These are phyloP conservation scores for Allantophomopsis lycopodina DNA, from an alignment of 2,329 filamentous ascomycete species.

Conservation along the genomic window DNA sequence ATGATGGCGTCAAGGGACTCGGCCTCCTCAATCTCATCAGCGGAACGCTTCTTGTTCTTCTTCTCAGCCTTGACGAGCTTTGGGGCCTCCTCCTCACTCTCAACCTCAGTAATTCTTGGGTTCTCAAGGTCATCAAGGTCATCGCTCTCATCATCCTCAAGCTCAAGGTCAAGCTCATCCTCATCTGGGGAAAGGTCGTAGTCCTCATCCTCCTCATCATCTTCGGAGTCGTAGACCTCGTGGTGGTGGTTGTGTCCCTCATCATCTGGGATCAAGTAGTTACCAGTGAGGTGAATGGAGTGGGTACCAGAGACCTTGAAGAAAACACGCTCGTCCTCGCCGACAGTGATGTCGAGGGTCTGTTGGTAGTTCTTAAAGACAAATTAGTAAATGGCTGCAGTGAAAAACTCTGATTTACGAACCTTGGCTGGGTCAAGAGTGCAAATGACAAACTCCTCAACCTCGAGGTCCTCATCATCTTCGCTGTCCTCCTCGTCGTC, in stretches of 20 bases:
- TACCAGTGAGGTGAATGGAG: constrained; percentile 84
- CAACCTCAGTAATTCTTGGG: constrained; percentile 73
- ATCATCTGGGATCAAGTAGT: constrained; percentile 70
- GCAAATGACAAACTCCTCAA: constrained; percentile 89
- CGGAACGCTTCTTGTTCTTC: constrained; percentile 85
- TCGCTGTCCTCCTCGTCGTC: constrained; percentile 43
- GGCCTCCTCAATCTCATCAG: constrained; percentile 52
- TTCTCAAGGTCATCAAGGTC: constrained; percentile 67
- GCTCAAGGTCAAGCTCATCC: constrained; percentile 52
- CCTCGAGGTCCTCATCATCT: constrained; percentile 46
- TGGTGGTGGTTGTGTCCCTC: constrained; percentile 38
- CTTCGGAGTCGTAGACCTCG: constrained; percentile 46
- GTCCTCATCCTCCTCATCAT: constrained; percentile 51
- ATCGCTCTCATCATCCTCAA: constrained; percentile 51
- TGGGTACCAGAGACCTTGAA: constrained; percentile 87
- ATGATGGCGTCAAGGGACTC: constrained; percentile 76
- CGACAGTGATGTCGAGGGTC: constrained; percentile 82
- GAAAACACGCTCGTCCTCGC: constrained; percentile 78
- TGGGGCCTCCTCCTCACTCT: constrained; percentile 59
- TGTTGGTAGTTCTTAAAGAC: constrained; percentile 78
- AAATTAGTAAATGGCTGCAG: constrained; percentile 2
- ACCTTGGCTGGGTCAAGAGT: constrained; percentile 89
- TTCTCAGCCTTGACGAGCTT: constrained; percentile 34
- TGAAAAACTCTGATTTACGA: constrained; percentile 21
- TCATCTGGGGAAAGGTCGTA: constrained; percentile 74